Evolutionary conservation across 306 rosid species (phyloP).

Genomic region (Albizia julibrissin): DNA sequence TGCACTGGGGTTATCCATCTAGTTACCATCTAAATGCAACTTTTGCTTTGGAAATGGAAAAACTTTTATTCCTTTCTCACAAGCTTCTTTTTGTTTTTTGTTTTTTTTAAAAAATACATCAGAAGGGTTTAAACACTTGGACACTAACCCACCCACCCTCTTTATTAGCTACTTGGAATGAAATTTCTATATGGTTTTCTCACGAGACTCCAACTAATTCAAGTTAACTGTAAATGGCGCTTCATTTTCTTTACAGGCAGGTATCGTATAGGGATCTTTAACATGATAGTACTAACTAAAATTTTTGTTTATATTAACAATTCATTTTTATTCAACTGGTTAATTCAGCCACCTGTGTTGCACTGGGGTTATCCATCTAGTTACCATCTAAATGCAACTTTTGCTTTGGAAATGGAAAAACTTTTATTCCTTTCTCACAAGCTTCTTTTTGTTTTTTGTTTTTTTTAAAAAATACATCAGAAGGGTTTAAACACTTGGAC

Average conservation of each 20-base stretch:
- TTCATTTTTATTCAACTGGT: too few relatives aligned
- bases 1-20: too few relatives aligned
- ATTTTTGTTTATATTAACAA: too few relatives aligned
- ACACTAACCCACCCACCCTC: background rate
- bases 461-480: too few relatives aligned
- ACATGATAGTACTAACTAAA: background rate
- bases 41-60: background rate
- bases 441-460: background rate
- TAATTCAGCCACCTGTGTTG: too few relatives aligned
- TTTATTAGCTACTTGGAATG: background rate
- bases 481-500: background rate
- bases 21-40: background rate
- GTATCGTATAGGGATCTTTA: slow-evolving; percentile 11
- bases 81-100: background rate
- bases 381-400: background rate
- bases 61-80: background rate
- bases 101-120: too few relatives aligned
- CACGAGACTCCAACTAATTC: background rate
- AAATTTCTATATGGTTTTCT: background rate
- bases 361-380: background rate
- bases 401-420: background rate
- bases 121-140: too few relatives aligned
- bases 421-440: background rate
- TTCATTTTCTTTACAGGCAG: background rate
- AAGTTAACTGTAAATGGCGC: background rate